phyloP scores from a whole-genome alignment of 2,329 filamentous ascomycete genomes.

The Lithohypha guttulata region DNA sequence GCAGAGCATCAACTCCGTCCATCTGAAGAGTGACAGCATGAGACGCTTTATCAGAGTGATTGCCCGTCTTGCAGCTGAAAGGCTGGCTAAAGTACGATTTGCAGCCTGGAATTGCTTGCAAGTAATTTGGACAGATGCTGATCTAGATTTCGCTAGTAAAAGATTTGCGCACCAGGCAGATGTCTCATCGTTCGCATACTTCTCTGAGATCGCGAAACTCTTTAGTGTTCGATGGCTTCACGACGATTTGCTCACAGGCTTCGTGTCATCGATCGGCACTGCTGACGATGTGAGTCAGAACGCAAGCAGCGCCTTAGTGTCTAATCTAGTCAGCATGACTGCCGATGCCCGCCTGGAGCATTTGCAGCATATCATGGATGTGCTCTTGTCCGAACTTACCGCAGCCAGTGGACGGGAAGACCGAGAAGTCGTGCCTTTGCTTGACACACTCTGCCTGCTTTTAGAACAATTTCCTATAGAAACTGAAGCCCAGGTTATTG shows the following conservation, averaged over 20 bases:
- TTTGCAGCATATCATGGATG: constrained; percentile 33
- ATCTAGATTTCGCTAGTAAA: no score
- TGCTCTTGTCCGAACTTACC: constrained; percentile 44
- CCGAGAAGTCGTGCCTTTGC: constrained; percentile 59
- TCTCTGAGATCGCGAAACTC: constrained; percentile 31
- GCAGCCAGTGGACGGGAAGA: constrained; percentile 48
- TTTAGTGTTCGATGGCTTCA: constrained; percentile 29
- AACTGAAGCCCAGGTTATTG: constrained; percentile 1
- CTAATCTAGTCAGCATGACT: constrained; percentile 18
- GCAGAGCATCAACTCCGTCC: constrained; percentile 26
- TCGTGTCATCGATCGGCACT: constrained; percentile 36
- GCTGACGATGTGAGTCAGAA: constrained; percentile 35
- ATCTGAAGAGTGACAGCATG: constrained; percentile 7
- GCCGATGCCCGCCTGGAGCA: neutral
- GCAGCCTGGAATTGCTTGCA: constrained; percentile 37
- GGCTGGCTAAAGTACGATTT: constrained; percentile 73
- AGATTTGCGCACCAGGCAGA: constrained; percentile 36
- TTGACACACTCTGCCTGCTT: constrained; percentile 70
- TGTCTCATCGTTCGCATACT: constrained; percentile 35
- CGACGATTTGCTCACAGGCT: constrained; percentile 31
- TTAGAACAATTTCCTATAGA: constrained; percentile 48
- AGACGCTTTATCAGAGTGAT: constrained; percentile 28
- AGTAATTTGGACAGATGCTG: constrained; percentile 31
- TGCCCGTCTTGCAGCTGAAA: constrained; percentile 70
- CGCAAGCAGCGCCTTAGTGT: constrained; percentile 31